A percentile compares a stretch with the other conserved stretches of the same genome.
phyloP scores from a whole-genome alignment of 2,329 filamentous ascomycete genomes.

The Laburnicola sp. region DNA sequence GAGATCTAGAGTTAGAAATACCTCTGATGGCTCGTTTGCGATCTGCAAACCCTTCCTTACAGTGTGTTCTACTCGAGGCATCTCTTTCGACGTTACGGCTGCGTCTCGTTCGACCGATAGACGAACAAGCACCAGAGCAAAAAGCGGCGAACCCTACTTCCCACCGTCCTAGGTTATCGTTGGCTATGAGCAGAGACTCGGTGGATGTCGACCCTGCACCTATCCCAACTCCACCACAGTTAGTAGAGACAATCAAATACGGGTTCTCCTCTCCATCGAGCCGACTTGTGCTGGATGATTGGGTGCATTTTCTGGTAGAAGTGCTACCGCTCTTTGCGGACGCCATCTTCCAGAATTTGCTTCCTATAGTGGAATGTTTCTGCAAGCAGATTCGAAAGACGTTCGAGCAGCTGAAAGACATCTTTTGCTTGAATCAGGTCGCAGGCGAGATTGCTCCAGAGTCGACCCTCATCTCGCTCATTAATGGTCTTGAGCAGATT shows the following conservation, averaged over 20 bases:
- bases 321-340: conserved; percentile 82
- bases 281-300: conserved; percentile 81
- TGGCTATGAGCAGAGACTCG: conserved; percentile 34
- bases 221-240: conserved; percentile 62
- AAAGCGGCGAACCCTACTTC: conserved; percentile 23
- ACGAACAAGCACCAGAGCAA: conserved; percentile 26
- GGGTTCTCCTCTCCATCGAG: conserved; percentile 77
- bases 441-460: conserved; percentile 57
- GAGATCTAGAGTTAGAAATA: conserved; percentile 69
- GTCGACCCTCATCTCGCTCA: conserved; percentile 75
- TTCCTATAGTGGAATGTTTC: conserved; percentile 88
- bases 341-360: conserved; percentile 84
- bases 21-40: conserved; percentile 69
- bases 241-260: conserved; percentile 83
- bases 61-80: conserved; percentile 78
- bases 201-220: conserved; percentile 39
- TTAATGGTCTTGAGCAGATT: conserved; percentile 92
- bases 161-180: conserved; percentile 36
- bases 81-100: conserved; percentile 74
- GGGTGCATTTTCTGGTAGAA: conserved; percentile 83
- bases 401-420: conserved; percentile 70
- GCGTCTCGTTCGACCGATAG: conserved; percentile 36
- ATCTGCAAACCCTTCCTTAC: conserved; percentile 64
- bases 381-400: conserved; percentile 74
- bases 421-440: conserved; percentile 55